phyloP scores from a whole-genome alignment of 1,139 yeast species.

The Scheffersomyces segobiensis region DNA sequence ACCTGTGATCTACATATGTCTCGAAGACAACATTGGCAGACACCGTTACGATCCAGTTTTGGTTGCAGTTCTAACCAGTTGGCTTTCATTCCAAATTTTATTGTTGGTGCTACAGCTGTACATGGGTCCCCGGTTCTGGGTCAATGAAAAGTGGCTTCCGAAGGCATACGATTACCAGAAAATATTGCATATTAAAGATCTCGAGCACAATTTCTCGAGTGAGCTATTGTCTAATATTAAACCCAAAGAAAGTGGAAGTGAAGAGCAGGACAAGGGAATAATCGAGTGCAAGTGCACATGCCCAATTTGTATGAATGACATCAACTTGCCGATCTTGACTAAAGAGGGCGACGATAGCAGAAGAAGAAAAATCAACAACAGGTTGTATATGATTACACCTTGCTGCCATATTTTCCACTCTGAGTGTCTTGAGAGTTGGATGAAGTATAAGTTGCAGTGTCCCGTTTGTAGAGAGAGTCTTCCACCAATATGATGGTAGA shows the following conservation, averaged over 20 bases:
- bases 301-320: conserved; percentile 84
- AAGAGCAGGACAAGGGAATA: conserved; percentile 23
- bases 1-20: conserved; percentile 66
- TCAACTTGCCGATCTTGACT: conserved; percentile 59
- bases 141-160: conserved; percentile 73
- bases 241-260: conserved; percentile 15
- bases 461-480: conserved; percentile 87
- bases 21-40: conserved; percentile 47
- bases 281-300: conserved; percentile 56
- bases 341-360: conserved; percentile 16
- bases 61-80: conserved; percentile 43
- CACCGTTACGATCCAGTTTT: conserved; percentile 58
- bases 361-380: conserved; percentile 24
- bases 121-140: conserved; percentile 81
- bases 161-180: conserved; percentile 84
- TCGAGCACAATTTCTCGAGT: conserved; percentile 49
- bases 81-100: conserved; percentile 59
- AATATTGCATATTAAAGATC: conserved; percentile 55
- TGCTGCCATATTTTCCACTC: conserved; percentile 89
- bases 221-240: conserved; percentile 33
- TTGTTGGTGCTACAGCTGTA: conserved; percentile 61
- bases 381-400: conserved; percentile 84
- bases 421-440: conserved; percentile 87
- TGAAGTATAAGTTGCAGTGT: conserved; percentile 88
- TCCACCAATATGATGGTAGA: conserved; percentile 58